Evolutionary conservation across 352 stramenopile genomes (phyloP).

Genomic region (Phytophthora cajani): DNA sequence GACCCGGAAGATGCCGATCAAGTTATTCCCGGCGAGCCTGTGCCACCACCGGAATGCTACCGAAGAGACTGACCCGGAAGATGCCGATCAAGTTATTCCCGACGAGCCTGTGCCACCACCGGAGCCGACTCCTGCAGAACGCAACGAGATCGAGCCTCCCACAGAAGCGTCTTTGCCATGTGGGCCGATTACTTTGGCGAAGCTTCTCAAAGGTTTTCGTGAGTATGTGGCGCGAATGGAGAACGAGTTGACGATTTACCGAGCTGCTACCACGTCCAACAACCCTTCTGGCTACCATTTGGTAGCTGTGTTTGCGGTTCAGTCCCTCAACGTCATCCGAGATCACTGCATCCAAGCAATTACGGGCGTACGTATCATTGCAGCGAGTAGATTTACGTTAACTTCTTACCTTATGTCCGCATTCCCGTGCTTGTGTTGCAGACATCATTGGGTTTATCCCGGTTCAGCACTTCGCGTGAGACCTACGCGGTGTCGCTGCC

Average conservation of each 20-base stretch:
- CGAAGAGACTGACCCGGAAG: slow-evolving; percentile 21
- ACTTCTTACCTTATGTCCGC: slow-evolving; percentile 7
- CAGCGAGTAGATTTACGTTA: not conserved
- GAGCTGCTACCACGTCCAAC: not conserved
- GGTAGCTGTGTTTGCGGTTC: slow-evolving; percentile 51
- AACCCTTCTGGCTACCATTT: slow-evolving; percentile 37
- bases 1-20: slow-evolving; percentile 15
- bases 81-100: not conserved
- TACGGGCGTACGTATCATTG: slow-evolving; percentile 51
- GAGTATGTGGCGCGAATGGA: slow-evolving; percentile 40
- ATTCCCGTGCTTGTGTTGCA: slow-evolving; percentile 19
- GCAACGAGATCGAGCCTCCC: slow-evolving; percentile 45
- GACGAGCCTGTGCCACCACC: slow-evolving; percentile 10
- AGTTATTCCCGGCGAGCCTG: not conserved
- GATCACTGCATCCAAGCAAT: slow-evolving; percentile 69
- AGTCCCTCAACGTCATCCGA: slow-evolving; percentile 55
- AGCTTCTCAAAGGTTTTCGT: slow-evolving; percentile 42
- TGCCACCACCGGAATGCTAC: slow-evolving; percentile 18
- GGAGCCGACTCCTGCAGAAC: slow-evolving; percentile 38
- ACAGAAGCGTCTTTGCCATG: slow-evolving; percentile 48
- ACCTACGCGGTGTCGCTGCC: slow-evolving; percentile 44
- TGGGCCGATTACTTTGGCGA: slow-evolving; percentile 29
- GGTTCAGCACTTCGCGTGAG: slow-evolving; percentile 46
- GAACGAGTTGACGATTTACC: slow-evolving; percentile 12
- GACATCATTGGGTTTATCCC: slow-evolving; percentile 53